A percentile compares a stretch with the other conserved stretches of the same genome.
Conservation (phyloP, 1,139 yeast species). For the Wickerhamomyces sp. region DNA sequence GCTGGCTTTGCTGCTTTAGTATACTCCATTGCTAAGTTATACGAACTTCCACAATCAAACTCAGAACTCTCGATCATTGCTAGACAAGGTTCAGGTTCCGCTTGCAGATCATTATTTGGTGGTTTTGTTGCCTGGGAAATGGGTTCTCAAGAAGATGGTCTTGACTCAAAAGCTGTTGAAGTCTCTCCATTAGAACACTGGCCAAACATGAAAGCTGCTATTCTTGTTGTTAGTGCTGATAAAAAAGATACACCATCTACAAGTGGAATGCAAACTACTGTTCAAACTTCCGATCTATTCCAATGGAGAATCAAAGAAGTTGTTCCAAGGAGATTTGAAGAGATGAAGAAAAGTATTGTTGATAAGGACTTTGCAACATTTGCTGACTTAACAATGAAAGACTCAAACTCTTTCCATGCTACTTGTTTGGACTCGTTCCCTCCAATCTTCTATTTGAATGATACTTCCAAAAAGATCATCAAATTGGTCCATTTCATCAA, state of each 20-base stretch:
- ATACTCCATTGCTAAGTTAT: constrained; percentile 76
- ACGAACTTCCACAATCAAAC: constrained; percentile 70
- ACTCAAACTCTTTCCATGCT: constrained; percentile 96
- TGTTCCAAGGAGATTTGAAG: constrained; percentile 78
- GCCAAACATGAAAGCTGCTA: constrained; percentile 90
- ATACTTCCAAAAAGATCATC: constrained; percentile 86
- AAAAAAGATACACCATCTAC: constrained; percentile 95
- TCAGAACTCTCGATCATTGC: constrained; percentile 91
- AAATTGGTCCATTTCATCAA: constrained; percentile 78
- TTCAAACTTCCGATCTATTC: constrained; percentile 81
- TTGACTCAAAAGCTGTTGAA: constrained; percentile 89
- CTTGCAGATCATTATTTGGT: constrained; percentile 93
- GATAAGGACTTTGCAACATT: constrained; percentile 70
- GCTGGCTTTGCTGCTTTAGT: constrained; percentile 98
- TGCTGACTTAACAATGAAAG: constrained; percentile 91
- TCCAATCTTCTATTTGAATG: constrained; percentile 93
- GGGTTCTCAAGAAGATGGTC: constrained; percentile 72
- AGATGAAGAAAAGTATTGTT: constrained; percentile 74
- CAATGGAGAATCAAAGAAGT: constrained; percentile 69
- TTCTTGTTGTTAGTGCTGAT: constrained; percentile 86
- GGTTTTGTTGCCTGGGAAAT: constrained; percentile 99
- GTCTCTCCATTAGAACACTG: constrained; percentile 81
- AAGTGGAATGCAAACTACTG: constrained; percentile 94
- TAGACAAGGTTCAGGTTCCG: constrained; percentile 97
- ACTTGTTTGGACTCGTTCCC: constrained; percentile 94